Evolutionary conservation across 495 filamentous ascomycete genomes (phyloP), one percentile per base, ranked within the genome.

Genomic region (Podospora tetraspora): DNA sequence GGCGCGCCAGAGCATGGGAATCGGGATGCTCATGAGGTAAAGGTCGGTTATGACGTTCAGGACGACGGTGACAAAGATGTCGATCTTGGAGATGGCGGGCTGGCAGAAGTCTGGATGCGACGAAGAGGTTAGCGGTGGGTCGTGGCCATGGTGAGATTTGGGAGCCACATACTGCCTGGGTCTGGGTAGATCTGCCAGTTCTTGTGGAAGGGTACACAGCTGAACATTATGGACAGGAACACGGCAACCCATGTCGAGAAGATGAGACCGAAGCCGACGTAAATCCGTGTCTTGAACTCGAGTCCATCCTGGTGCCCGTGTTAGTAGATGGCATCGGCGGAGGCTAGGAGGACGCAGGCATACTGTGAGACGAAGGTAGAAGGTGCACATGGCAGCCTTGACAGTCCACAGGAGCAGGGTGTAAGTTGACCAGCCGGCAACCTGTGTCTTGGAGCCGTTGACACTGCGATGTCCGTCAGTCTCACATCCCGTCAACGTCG

Each of bases 331-430:
- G 59, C 62, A 21, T 21, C 10, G 29, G 1, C 23, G 1, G 22
- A 10, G 2, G 0, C 1, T 0, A 0, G n/a, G 10, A 4, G 16
- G 6, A 21, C 10, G 60, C n/a, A n/a, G n/a, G n/a, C 74, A 16
- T 70, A 87, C 84, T 65, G 86, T 89, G 37, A 90, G 79, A 66
- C 87, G 79, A n/a, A 83, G 80, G 68, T 87, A 90, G 68, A 89
- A 89, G 23, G 84, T 75, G 30, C 82, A 81, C 81, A 89, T 83
- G 72, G 85, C 84, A 0, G 83, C 75, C 73, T 90, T 90, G 66
- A 90, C 62, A 32, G 79, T 70, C 86, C 86, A 90, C 11, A 90
- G 70, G 21, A 88, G 68, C 16, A 84, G 78, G 0, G 83, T 85
- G 64, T 89, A 89, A 1, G 84, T 69, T 12, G 83, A 84, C 86